A percentile compares a stretch with the other conserved stretches of the same genome.
These are phyloP conservation scores for Alternaria infectoria DNA, from an alignment of 2,329 filamentous ascomycete species.

Conservation along the genomic window DNA sequence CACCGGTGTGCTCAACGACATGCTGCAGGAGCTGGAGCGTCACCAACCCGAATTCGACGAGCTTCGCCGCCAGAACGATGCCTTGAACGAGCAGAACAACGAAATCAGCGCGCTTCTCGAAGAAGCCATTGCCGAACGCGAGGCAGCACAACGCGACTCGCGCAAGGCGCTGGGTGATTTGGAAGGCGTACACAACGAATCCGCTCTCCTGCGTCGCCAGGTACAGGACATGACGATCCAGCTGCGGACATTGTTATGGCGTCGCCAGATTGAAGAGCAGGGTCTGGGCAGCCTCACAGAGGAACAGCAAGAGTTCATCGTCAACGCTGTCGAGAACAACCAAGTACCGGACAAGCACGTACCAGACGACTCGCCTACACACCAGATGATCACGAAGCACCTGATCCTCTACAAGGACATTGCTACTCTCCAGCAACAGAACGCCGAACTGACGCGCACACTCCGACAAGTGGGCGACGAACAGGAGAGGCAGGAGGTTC, in stretches of 20 bases:
- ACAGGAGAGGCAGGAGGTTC: conserved; percentile 89
- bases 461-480: conserved; percentile 84
- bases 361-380: conserved; percentile 79
- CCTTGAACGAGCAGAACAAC: conserved; percentile 78
- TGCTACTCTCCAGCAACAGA: conserved; percentile 83
- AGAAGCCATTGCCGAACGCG: conserved; percentile 79
- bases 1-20: conserved; percentile 78
- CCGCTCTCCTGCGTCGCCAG: conserved; percentile 81
- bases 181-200: conserved; percentile 67
- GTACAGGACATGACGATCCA: conserved; percentile 88
- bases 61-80: conserved; percentile 78
- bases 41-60: conserved; percentile 90
- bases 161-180: conserved; percentile 80
- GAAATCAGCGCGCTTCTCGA: conserved; percentile 81
- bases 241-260: conserved; percentile 87
- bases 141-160: conserved; percentile 76
- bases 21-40: conserved; percentile 82
- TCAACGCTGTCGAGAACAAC: conserved; percentile 73
- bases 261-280: conserved; percentile 81
- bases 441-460: conserved; percentile 80
- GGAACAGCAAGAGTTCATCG: conserved; percentile 76
- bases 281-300: conserved; percentile 73
- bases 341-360: conserved; percentile 70
- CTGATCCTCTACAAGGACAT: conserved; percentile 90
- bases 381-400: conserved; percentile 86